Evolutionary conservation across 1,284 basidiomycete species (phyloP), one percentile per base, ranked within the genome.

Genomic region (Naganishia liquefaciens): DNA sequence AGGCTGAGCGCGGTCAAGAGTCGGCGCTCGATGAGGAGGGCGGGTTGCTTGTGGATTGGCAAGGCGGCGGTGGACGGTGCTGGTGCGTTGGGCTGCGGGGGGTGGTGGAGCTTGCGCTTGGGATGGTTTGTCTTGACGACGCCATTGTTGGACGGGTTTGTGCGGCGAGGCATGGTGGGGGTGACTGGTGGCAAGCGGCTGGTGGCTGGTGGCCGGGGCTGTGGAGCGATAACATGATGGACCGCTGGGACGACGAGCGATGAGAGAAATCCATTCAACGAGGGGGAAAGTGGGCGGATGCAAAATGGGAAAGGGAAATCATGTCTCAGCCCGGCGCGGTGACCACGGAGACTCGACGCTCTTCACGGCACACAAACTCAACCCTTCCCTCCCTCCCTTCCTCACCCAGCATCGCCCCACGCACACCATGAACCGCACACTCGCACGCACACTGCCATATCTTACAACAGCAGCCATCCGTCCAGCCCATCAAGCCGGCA

Each of bases 1-100:
- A 60, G 28, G 33, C 69, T 71, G 1, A 79, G 66, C 11, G 74
- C 62, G 5, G 68, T 60, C 51, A 79, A 74, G 21, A 79, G 66
- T 7, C 71, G 70, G 11, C 65, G 55, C 57, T 77, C 74, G 47
- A 70, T 70, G 1, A 74, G 76, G 17, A 64, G 30, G 17, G 49
- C 44, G 21, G 62, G 43, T 27, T 49, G 49, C 28, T 63, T 63
- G 62, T 43, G 57, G 30, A 54, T 40, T 2, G 54, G 54, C 17
- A 50, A 21, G 37, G 27, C 46, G n/a, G 33, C n/a, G 23, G 46
- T 37, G 7, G 51, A 33, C 0, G 57, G 19, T 27, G 47, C 19
- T 33, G 55, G 43, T 30, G 28, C n/a, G 39, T 25, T n/a, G 46
- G 30, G 19, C 5, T 30, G 49, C 5, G 57, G 57, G 6, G 57